Evolutionary conservation across 2,329 filamentous ascomycete genomes (phyloP).

Genomic region (Alternaria sp.): DNA sequence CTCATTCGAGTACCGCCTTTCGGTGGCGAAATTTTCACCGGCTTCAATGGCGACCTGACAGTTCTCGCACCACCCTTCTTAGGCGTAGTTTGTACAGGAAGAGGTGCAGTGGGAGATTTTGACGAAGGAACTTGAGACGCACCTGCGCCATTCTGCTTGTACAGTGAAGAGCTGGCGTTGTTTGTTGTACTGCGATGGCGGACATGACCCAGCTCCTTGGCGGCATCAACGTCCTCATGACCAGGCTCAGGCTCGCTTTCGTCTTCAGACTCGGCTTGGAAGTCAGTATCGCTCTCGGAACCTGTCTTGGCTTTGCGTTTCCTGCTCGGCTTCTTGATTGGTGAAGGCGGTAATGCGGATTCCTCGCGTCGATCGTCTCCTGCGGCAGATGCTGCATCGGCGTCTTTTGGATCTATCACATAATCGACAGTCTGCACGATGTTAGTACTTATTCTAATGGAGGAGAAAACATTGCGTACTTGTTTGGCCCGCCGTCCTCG

Average conservation of each 20-base stretch:
- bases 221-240: constrained; percentile 9
- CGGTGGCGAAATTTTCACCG: background rate
- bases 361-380: constrained; percentile 27
- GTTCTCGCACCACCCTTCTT: background rate
- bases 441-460: constrained; percentile 6
- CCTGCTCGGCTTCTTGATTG: constrained; percentile 40
- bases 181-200: constrained; percentile 11
- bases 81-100: background rate
- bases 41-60: background rate
- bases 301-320: constrained; percentile 38
- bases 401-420: constrained; percentile 41
- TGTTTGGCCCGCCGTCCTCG: constrained; percentile 78
- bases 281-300: constrained; percentile 58
- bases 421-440: constrained; percentile 54
- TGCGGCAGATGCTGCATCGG: constrained; percentile 13
- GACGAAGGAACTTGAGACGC: constrained; percentile 18
- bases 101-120: constrained; percentile 5
- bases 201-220: constrained; percentile 8
- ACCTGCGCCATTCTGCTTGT: constrained; percentile 32
- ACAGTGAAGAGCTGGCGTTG: constrained; percentile 14
- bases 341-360: constrained; percentile 23
- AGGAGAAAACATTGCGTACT: constrained; percentile 46
- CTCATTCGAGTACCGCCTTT: background rate
- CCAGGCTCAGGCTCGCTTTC: constrained; percentile 27
- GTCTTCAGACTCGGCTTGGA: constrained; percentile 49